Base-by-base conservation (phyloP, 177 flowering plant genomes). In the Vitis hybrid region DNA sequence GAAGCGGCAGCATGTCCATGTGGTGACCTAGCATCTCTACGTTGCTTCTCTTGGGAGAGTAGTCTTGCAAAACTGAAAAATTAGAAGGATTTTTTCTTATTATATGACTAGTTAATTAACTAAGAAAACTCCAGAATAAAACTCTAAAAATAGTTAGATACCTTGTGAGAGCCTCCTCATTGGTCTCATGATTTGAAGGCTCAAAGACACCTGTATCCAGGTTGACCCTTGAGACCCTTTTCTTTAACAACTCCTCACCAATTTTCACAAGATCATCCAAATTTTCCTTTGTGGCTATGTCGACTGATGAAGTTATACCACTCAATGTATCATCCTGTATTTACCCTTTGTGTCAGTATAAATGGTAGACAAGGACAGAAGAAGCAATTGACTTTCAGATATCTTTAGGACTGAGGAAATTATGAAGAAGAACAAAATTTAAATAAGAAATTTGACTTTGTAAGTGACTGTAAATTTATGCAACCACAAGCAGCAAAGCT, bases 161-260 rank as follows among this genome's bases (percentile, higher is more conserved):
- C 88, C 77, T 83, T 56, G 10, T 74, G 11, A 85, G 74, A 60
- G 89, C 85, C 50, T 76, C 74, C 35, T 80, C 78, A 63, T 85
- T 85, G 3, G 87, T 82, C 14, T 64, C 79, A 4, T 62, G 30
- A 35, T 51, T n/a, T 10, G 54, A 2, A 24, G 77, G 67, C 53
- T 82, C 81, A 61, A 0, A 67, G 2, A 30, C 2, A 4, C 87
- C 89, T 4, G 79, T 81, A 13, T 71, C 72, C 51, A 79, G 63
- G 49, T 84, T 73, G 3, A 77, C 71, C 76, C 74, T 80, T 0
- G 87, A 63, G 53, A 84, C 84, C 17, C 74, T 77, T 66, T 83
- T 77, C 60, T 67, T 79, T 64, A 80, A 41, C 48, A 81, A 53
- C 2, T 11, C 18, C 18, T 18, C 18, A 18, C 18, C 18, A 18